Evolutionary conservation across 345 rosid genomes (phyloP).

Genomic region (Euphorbia peplus): DNA sequence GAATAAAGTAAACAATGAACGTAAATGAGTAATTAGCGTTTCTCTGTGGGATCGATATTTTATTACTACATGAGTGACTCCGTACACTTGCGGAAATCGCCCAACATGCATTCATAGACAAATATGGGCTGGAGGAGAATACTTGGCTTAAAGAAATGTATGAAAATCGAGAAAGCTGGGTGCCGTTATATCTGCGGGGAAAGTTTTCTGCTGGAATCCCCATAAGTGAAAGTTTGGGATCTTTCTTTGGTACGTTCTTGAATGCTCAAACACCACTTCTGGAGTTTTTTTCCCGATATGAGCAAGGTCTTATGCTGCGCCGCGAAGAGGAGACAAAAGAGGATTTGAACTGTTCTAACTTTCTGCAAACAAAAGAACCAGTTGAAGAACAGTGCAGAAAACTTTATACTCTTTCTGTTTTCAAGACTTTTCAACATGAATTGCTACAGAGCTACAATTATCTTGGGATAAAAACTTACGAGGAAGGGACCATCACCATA

Average conservation of each 20-base stretch:
- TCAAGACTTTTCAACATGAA: slow-evolving; percentile 79
- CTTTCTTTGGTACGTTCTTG: slow-evolving; percentile 61
- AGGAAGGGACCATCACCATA: slow-evolving; percentile 69
- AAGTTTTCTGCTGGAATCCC: slow-evolving; percentile 82
- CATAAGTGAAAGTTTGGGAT: slow-evolving; percentile 42
- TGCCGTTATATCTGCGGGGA: slow-evolving; percentile 61
- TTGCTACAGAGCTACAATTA: slow-evolving; percentile 62
- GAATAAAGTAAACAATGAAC: too few species aligned
- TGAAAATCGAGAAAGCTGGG: slow-evolving; percentile 72
- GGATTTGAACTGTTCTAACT: slow-evolving; percentile 67
- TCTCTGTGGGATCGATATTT: too few species aligned
- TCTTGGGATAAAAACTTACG: slow-evolving; percentile 61
- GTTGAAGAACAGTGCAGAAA: slow-evolving; percentile 82
- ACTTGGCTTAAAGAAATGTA: slow-evolving; percentile 70
- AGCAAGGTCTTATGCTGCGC: slow-evolving; percentile 59
- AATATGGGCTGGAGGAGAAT: slow-evolving; percentile 56
- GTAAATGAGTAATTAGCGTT: too few species aligned
- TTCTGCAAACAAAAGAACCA: slow-evolving; percentile 69
- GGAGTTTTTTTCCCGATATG: slow-evolving; percentile 62
- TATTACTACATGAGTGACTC: too few species aligned
- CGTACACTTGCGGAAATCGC: too few species aligned
- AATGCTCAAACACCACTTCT: slow-evolving; percentile 50
- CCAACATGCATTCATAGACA: slow-evolving; percentile 52
- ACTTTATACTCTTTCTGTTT: slow-evolving; percentile 62
- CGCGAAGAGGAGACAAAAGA: slow-evolving; percentile 80